phyloP scores from a whole-genome alignment of 257 asterid species.

The Lantana camara region DNA sequence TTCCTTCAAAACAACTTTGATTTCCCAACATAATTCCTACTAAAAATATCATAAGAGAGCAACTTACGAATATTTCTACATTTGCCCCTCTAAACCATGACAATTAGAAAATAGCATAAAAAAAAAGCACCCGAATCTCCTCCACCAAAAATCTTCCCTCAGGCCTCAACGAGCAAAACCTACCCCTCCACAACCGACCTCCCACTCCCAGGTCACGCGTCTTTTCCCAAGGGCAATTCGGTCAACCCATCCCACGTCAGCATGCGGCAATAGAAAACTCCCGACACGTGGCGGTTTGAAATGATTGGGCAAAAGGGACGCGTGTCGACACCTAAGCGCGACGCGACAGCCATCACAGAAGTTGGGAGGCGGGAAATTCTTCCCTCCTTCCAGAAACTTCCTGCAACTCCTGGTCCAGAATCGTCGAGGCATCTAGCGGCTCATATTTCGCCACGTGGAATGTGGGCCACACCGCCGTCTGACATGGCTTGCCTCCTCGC shows the following conservation, averaged over 20 bases:
- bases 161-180: background rate
- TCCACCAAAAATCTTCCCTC: background rate
- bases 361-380: conserved; percentile 35
- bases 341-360: conserved; percentile 11
- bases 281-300: conserved; percentile 17
- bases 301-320: conserved; percentile 23
- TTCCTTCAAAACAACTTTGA: too few species aligned
- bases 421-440: conserved; percentile 35
- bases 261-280: background rate
- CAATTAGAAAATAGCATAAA: background rate
- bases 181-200: background rate
- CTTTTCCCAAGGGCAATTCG: background rate
- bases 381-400: conserved; percentile 60
- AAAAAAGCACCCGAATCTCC: background rate
- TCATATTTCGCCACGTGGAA: conserved; percentile 40
- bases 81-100: background rate
- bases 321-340: conserved; percentile 28
- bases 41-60: background rate
- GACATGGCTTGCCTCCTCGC: conserved; percentile 41
- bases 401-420: conserved; percentile 45
- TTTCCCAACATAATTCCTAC: too few species aligned
- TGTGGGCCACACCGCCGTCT: conserved; percentile 41
- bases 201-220: background rate
- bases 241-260: conserved; percentile 11
- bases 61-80: background rate